These are phyloP conservation scores for Emmonsiellopsis sp. DNA, from an alignment of 2,329 filamentous ascomycete species.

Conservation along the genomic window DNA sequence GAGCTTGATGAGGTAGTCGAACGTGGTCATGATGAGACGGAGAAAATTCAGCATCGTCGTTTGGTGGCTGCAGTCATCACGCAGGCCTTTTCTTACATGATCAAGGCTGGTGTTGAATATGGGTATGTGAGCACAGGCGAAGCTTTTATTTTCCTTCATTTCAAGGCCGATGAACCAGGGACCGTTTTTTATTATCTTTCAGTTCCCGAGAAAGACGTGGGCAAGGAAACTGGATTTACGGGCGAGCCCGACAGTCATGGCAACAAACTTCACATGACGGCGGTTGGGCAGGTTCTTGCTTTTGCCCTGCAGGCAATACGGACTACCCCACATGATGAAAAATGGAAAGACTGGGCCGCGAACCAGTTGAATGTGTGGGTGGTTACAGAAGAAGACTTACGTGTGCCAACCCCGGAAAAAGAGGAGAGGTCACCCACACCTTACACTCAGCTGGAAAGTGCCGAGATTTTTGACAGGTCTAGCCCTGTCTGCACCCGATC, in stretches of 20 bases:
- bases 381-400: constrained; percentile 16
- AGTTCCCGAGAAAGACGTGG: constrained; percentile 23
- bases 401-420: constrained; percentile 6
- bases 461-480: not conserved
- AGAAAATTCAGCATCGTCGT: constrained; percentile 28
- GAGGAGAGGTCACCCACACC: constrained; percentile 3
- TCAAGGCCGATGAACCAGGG: constrained; percentile 20
- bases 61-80: constrained; percentile 37
- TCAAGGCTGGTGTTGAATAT: constrained; percentile 37
- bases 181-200: constrained; percentile 26
- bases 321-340: constrained; percentile 8
- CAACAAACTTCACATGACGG: constrained; percentile 23
- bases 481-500: constrained; percentile 8
- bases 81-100: constrained; percentile 44
- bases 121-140: constrained; percentile 37
- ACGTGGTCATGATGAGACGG: constrained; percentile 22
- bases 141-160: constrained; percentile 36
- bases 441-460: constrained; percentile 3
- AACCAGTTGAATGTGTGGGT: constrained; percentile 16
- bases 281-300: constrained; percentile 22
- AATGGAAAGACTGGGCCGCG: constrained; percentile 13
- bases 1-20: constrained; percentile 33
- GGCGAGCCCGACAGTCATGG: not conserved
- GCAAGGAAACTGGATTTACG: constrained; percentile 14
- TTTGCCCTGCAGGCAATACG: constrained; percentile 22